Base-by-base conservation (phyloP, 2,329 filamentous ascomycete species). In the Colletotrichum musae region DNA sequence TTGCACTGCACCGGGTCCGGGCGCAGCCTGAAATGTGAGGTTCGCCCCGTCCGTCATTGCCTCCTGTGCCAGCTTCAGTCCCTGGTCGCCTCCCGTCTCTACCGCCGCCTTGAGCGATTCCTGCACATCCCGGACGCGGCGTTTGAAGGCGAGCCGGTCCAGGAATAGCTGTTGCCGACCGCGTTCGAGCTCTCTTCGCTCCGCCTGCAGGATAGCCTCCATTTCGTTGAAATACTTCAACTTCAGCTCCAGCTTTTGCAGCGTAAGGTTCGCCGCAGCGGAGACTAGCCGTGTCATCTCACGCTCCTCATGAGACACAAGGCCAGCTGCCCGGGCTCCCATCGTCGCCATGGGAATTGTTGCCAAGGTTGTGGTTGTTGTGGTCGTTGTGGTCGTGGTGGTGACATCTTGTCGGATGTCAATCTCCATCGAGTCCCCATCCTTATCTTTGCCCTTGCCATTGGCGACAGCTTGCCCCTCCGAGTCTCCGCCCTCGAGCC, bases 171-270 rank as follows among this genome's bases (percentile, higher is more conserved):
- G 93, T 80, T 98, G 95, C 36, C 95, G 91, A 48, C 93, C 94
- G 66, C 95, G 90, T 81, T 99, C 96, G 24, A 99, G 87, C 80
- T 99, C 96, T 70, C 95, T 90, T 69, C 95, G 92, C 83, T 99
- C 96, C 6, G 95, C 94, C 75, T 97, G 93, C 58, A 99, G 86
- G 52, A 98, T 92, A 18, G 93, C 88, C 81, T 99, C 96, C 88
- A 99, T 95, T 80, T 99, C 96, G 75, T 93, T 92, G 82, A 99
- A 99, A 79, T 98, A 97, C 77, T 94, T 92, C 69, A 99, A 87
- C 83, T 99, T 99, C 75, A 98, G 85, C 81, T 98, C 94, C 71
- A 98, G 91, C 82, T 99, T 99, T 78, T 97, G 92, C 41, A 98
- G 86, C n/a, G 94, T 95, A 13, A 97, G 87, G 78, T 99, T 99